Base-by-base conservation (phyloP, 2,329 filamentous ascomycete genomes). In the Bipolaris bicolor region DNA sequence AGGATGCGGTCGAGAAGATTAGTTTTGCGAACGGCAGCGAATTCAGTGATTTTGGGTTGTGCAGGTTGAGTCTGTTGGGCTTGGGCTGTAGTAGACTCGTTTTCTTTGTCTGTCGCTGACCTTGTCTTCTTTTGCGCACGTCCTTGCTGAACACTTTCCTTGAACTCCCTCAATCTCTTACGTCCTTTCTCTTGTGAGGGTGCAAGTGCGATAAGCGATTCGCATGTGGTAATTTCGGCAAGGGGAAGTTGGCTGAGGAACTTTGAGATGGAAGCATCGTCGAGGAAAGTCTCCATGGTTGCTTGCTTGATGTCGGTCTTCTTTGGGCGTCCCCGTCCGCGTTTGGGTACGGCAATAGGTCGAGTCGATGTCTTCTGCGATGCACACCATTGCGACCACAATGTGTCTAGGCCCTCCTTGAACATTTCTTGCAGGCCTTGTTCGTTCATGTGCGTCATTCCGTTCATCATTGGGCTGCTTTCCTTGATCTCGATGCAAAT, bases 161-260 rank as follows among this genome's bases (percentile, higher is more conserved):
- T 90, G 64, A 93, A 80, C 48, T 89, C 86, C 55, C 86, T 82
- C n/a, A 93, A 80, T 7, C 88, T 84, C 57, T 84, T 84, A 63
- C 90, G 88, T 29, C 89, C 89, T 68, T 88, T 90, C 47, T 83
- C 81, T 26, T 88, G 79, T 5, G 88, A 64, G 1, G 86, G 83
- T 11, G 85, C 83, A 18, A 83, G 79, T 53, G 84, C 85, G 26
- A 77, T 72, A 11, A 84, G 70, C 0, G 84, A 84, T 5, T 80
- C 76, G 71, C 84, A 84, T 33, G 77, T 74, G 7, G 79, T 78
- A 63, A 90, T 80, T 3, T 81, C 69, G 7, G 83, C 82, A 53
- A 84, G 79, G 18, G 87, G 86, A 5, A 90, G 79, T 26, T 80
- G 78, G 36, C 76, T 70, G 44, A 91, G 72, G 61, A 89, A 91